These are phyloP conservation scores for Saururus chinensis DNA, from an alignment of 164 flowering plant genomes.

Conservation along the genomic window DNA sequence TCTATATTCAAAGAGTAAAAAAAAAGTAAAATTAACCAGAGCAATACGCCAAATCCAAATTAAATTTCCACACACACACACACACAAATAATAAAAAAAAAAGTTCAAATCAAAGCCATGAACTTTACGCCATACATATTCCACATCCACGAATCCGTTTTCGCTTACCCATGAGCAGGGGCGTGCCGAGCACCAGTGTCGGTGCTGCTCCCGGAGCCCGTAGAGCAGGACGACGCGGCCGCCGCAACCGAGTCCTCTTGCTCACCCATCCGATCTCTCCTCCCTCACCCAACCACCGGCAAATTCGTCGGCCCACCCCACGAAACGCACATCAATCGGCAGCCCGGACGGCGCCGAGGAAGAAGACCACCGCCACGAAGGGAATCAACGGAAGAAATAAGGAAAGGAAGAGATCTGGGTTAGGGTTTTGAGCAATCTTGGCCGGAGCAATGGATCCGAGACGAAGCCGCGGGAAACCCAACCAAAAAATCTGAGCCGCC, in stretches of 20 bases:
- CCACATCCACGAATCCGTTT: background rate
- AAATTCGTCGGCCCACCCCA: background rate
- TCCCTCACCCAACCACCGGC: background rate
- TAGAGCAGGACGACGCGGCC: background rate
- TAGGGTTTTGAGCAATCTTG: too few species aligned
- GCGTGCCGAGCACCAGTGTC: background rate
- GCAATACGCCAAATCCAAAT: too few species aligned
- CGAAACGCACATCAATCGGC: background rate
- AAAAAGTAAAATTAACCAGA: too few species aligned
- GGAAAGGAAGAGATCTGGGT: too few species aligned
- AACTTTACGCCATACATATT: too few species aligned
- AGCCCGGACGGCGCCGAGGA: background rate
- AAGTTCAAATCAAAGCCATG: background rate
- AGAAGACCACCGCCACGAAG: background rate
- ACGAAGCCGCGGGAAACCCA: background rate
- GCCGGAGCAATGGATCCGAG: too few species aligned
- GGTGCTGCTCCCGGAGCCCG: conserved; percentile 1
- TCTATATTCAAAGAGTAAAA: too few species aligned
- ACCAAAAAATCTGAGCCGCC: too few species aligned
- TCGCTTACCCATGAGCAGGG: background rate
- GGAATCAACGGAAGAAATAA: too few species aligned
- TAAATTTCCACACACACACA: too few species aligned
- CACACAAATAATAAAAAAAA: background rate
- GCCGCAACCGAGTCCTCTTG: background rate
- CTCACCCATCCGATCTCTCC: background rate